phyloP scores from a whole-genome alignment of 352 stramenopile genomes.

The Albugo candida region DNA sequence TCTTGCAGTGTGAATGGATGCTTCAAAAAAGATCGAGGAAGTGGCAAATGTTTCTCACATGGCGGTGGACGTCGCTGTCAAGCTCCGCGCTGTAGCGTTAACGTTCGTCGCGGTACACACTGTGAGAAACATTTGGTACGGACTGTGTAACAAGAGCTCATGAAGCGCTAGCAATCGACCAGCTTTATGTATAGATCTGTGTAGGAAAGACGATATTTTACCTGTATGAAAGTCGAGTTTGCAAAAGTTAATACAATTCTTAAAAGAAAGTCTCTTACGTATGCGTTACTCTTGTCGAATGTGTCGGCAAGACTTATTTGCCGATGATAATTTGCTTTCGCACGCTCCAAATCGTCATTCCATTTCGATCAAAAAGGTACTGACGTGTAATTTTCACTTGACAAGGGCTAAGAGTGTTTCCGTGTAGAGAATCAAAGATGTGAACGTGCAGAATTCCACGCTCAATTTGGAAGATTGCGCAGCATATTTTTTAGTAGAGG shows the following conservation, averaged over 20 bases:
- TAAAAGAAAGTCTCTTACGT: too few relatives aligned
- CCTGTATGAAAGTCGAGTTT: too few relatives aligned
- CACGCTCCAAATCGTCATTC: slow-evolving; percentile 45
- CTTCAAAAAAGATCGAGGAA: slow-evolving; percentile 69
- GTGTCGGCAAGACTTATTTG: slow-evolving; percentile 50
- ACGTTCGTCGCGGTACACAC: slow-evolving; percentile 35
- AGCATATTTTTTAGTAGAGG: slow-evolving; percentile 53
- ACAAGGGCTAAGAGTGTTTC: neutral
- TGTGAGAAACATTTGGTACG: slow-evolving; percentile 16
- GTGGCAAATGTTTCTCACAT: slow-evolving; percentile 66
- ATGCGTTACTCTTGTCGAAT: slow-evolving; percentile 37
- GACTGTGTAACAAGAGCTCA: too few relatives aligned
- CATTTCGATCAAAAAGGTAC: slow-evolving; percentile 34
- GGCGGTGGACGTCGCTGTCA: slow-evolving; percentile 54
- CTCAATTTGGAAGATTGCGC: slow-evolving; percentile 23
- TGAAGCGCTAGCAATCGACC: too few relatives aligned
- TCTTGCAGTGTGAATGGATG: slow-evolving; percentile 48
- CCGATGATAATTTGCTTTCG: slow-evolving; percentile 24
- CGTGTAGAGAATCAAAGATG: slow-evolving; percentile 41
- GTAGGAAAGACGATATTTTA: too few relatives aligned
- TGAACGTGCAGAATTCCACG: slow-evolving; percentile 19
- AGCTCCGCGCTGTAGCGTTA: slow-evolving; percentile 35
- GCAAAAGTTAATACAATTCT: too few relatives aligned
- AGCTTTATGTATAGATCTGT: too few relatives aligned
- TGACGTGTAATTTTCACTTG: neutral